A percentile compares a stretch with the other conserved stretches of the same genome.
These are phyloP conservation scores for Salvia sclarea DNA, from an alignment of 305 asterid species.

Conservation along the genomic window DNA sequence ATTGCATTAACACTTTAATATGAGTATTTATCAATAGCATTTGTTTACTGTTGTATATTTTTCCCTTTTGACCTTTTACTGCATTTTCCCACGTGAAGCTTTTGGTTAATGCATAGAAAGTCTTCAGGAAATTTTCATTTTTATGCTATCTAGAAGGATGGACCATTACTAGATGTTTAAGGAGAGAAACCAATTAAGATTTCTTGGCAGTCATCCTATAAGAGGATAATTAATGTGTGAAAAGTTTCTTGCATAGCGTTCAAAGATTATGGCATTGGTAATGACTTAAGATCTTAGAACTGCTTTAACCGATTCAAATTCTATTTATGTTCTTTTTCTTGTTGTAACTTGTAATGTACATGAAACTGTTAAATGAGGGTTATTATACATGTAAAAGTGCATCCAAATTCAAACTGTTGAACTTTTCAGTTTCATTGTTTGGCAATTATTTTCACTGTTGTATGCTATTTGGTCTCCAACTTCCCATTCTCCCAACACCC, in stretches of 20 bases:
- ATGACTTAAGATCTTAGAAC: background rate
- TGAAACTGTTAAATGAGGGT: background rate
- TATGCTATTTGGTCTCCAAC: no score
- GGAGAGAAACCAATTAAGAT: no score
- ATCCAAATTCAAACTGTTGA: background rate
- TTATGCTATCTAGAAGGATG: no score
- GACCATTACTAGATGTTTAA: no score
- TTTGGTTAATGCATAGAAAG: background rate
- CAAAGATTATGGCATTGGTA: background rate
- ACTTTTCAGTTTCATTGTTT: background rate
- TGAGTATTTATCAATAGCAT: constrained; percentile 5
- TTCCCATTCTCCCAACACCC: background rate
- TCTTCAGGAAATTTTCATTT: background rate
- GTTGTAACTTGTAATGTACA: background rate
- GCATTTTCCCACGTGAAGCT: background rate
- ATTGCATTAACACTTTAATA: constrained; percentile 4
- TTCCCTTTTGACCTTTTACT: background rate
- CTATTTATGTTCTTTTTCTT: no score
- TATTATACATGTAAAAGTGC: background rate
- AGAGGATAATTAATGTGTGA: background rate
- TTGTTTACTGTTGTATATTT: background rate
- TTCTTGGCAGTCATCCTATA: no score
- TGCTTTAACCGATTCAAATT: background rate
- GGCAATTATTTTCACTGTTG: background rate
- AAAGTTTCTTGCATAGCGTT: background rate